Conservation (phyloP, 805 yeast species). For the Metschnikowia matae region DNA sequence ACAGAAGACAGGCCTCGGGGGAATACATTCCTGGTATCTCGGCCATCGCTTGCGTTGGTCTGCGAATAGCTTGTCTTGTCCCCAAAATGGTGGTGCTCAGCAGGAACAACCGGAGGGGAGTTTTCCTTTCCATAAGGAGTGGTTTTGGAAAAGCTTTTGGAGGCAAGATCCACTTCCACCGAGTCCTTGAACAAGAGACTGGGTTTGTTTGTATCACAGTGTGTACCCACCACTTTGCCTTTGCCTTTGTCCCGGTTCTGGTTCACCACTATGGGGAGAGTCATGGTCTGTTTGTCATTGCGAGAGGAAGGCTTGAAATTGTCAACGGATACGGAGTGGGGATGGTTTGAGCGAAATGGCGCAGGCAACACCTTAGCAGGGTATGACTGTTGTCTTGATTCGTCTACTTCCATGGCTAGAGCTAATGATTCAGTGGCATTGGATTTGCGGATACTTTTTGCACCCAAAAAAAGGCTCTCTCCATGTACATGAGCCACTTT, state of each 20-base stretch:
- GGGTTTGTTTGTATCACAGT: background rate
- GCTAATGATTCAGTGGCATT: constrained; percentile 1
- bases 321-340: background rate
- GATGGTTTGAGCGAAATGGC: background rate
- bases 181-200: background rate
- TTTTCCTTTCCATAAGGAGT: background rate
- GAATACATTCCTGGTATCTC: background rate
- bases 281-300: background rate
- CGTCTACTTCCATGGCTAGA: background rate
- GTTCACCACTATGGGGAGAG: constrained; percentile 1
- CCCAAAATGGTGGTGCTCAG: background rate
- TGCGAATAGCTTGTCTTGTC: background rate
- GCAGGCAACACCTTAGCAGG: background rate
- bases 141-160: background rate
- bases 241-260: background rate
- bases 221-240: background rate
- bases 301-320: background rate
- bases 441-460: background rate
- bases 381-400: background rate
- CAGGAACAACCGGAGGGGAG: background rate
- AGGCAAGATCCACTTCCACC: background rate
- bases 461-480: constrained; percentile 2
- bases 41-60: background rate
- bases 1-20: background rate
- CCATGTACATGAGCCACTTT: background rate